Evolutionary conservation across 331 rosid species (phyloP).

Genomic region (Stylosanthes scabra): DNA sequence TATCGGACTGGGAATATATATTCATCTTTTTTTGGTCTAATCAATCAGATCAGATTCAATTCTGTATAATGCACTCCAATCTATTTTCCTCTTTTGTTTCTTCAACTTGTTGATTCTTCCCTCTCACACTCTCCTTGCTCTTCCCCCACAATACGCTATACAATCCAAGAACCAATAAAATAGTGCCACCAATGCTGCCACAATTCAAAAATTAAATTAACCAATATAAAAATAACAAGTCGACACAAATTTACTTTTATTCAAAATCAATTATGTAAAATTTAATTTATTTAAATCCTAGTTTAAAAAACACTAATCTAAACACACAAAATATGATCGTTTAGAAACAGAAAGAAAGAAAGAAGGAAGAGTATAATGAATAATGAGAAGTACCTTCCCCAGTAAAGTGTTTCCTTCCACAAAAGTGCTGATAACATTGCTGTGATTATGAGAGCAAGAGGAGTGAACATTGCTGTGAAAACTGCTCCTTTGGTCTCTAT

Average conservation of each 20-base stretch:
- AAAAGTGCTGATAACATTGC: constrained; percentile 75
- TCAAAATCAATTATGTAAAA: too few species aligned
- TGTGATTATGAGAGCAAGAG: constrained; percentile 79
- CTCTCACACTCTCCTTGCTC: constrained; percentile 50
- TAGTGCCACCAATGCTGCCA: constrained; percentile 63
- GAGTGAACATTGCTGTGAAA: constrained; percentile 89
- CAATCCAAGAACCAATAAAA: constrained; percentile 65
- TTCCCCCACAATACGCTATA: constrained; percentile 76
- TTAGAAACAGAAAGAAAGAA: neutral
- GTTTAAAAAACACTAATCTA: too few species aligned
- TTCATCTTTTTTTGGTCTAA: constrained; percentile 15
- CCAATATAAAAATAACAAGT: too few species aligned
- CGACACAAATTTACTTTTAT: too few species aligned
- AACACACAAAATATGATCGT: too few species aligned
- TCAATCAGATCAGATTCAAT: constrained; percentile 23
- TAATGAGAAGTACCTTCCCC: constrained; percentile 72
- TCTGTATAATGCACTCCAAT: constrained; percentile 58
- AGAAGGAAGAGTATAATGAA: neutral
- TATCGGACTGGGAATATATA: neutral
- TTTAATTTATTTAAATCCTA: too few species aligned
- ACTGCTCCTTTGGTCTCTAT: constrained; percentile 90
- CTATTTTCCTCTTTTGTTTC: constrained; percentile 48
- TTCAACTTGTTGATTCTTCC: constrained; percentile 27
- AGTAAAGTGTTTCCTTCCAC: constrained; percentile 76
- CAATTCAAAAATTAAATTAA: neutral